Percentiles rank a stretch among this genome's conserved stretches.
These are phyloP conservation scores for Colletotrichum sp. DNA, from an alignment of 2,329 filamentous ascomycete genomes.

Conservation along the genomic window DNA sequence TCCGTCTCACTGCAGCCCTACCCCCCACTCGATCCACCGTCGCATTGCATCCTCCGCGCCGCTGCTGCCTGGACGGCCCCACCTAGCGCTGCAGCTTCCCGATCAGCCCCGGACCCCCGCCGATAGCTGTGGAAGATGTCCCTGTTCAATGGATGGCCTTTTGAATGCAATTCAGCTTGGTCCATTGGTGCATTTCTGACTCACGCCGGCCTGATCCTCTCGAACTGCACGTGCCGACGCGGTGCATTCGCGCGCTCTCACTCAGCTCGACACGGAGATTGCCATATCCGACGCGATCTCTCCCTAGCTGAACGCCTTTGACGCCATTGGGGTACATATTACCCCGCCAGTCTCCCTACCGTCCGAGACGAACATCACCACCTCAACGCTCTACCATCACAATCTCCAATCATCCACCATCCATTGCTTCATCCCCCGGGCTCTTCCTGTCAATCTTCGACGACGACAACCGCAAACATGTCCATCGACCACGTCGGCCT, in stretches of 20 bases:
- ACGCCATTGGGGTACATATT: neutral
- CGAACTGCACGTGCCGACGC: neutral
- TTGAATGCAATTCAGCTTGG: neutral
- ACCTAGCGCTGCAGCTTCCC: neutral
- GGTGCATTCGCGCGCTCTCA: neutral
- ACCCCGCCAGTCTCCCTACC: neutral
- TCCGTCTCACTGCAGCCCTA: neutral
- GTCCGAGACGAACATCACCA: neutral
- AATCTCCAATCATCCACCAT: neutral
- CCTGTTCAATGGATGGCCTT: neutral
- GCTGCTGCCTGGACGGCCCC: slow-evolving; percentile 10
- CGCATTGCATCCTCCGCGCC: neutral
- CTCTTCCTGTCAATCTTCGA: neutral
- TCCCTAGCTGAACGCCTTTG: neutral
- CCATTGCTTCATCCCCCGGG: neutral
- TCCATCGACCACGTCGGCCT: slow-evolving; percentile 40
- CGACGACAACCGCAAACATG: slow-evolving; percentile 26
- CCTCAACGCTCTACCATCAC: neutral
- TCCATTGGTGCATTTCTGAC: neutral
- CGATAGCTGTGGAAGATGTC: neutral
- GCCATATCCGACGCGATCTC: neutral
- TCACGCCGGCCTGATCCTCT: neutral
- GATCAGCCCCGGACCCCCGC: neutral
- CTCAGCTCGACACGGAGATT: neutral
- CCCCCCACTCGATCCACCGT: neutral